Evolutionary conservation across 805 yeast species (phyloP).

Genomic region (Clavispora carvajalis): DNA sequence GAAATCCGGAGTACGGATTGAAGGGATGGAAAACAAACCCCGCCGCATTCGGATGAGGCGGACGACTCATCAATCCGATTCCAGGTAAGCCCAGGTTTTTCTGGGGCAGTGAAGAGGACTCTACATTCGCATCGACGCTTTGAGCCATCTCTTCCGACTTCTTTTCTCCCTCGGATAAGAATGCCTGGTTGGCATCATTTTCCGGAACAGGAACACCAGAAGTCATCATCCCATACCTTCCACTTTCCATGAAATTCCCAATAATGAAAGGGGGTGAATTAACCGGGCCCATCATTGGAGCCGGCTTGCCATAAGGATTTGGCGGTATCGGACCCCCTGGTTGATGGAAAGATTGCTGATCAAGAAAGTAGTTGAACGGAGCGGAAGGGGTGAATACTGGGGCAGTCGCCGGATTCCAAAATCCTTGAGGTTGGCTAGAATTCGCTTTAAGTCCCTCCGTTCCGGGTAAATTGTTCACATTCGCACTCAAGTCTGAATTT

Average conservation of each 20-base stretch:
- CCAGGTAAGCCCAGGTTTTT: constrained; percentile 17
- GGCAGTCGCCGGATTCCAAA: constrained; percentile 68
- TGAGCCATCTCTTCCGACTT: not conserved
- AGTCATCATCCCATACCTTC: constrained; percentile 28
- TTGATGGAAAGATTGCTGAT: constrained; percentile 10
- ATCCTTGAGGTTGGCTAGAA: constrained; percentile 24
- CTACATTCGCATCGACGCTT: constrained; percentile 1
- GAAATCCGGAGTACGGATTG: constrained; percentile 41
- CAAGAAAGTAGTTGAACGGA: constrained; percentile 25
- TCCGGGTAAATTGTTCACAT: constrained; percentile 3
- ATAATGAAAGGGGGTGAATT: constrained; percentile 37
- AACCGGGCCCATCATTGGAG: constrained; percentile 29
- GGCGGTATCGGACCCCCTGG: constrained; percentile 14
- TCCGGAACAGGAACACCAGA: constrained; percentile 9
- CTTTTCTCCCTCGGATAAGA: no score
- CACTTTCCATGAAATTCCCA: constrained; percentile 35
- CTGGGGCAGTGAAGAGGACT: constrained; percentile 4
- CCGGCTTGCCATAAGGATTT: constrained; percentile 31
- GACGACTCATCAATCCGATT: constrained; percentile 35
- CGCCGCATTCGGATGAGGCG: constrained; percentile 19
- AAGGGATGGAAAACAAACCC: constrained; percentile 48
- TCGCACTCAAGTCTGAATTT: constrained; percentile 22
- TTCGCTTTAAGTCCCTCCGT: constrained; percentile 2
- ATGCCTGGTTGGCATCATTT: constrained; percentile 6
- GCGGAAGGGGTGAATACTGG: constrained; percentile 49